phyloP scores from a whole-genome alignment of 1,284 basidiomycete genomes.

The Ustilago hordei region DNA sequence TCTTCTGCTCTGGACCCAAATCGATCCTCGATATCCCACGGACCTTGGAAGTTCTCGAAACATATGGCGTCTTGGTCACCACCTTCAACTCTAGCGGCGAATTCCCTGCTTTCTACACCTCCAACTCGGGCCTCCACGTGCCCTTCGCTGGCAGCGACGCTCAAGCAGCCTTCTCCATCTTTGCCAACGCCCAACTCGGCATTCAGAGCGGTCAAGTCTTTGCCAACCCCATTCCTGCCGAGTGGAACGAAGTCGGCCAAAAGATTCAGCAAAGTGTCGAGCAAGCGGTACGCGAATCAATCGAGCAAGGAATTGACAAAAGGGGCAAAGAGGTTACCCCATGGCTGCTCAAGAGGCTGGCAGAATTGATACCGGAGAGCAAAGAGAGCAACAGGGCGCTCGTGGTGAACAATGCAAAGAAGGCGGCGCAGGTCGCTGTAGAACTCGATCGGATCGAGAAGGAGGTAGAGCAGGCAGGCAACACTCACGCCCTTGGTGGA shows the following conservation, averaged over 20 bases:
- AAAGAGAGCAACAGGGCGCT: conserved; percentile 81
- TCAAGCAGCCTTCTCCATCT: conserved; percentile 54
- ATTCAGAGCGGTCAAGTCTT: conserved; percentile 74
- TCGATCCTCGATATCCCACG: conserved; percentile 91
- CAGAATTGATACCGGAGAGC: conserved; percentile 80
- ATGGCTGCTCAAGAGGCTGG: conserved; percentile 88
- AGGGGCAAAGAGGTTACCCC: conserved; percentile 93
- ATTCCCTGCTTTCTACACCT: conserved; percentile 95
- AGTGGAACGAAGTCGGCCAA: conserved; percentile 78
- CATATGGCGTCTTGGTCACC: conserved; percentile 90
- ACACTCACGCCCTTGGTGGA: conserved; percentile 36
- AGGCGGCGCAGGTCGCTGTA: conserved; percentile 85
- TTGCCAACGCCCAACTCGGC: conserved; percentile 77
- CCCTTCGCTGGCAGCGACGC: conserved; percentile 45
- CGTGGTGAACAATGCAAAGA: conserved; percentile 88
- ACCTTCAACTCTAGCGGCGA: conserved; percentile 78
- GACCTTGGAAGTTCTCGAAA: conserved; percentile 97
- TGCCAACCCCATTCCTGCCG: conserved; percentile 88
- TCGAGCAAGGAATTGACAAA: conserved; percentile 82
- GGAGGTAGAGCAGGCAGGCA: conserved; percentile 19
- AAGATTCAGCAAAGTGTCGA: conserved; percentile 84
- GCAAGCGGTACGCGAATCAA: conserved; percentile 85
- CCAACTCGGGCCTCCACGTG: conserved; percentile 84
- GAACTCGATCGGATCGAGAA: conserved; percentile 77
- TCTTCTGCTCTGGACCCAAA: conserved; percentile 94